phyloP scores from a whole-genome alignment of 768 basidiomycete genomes.

The Leucocoprinus birnbaumii region DNA sequence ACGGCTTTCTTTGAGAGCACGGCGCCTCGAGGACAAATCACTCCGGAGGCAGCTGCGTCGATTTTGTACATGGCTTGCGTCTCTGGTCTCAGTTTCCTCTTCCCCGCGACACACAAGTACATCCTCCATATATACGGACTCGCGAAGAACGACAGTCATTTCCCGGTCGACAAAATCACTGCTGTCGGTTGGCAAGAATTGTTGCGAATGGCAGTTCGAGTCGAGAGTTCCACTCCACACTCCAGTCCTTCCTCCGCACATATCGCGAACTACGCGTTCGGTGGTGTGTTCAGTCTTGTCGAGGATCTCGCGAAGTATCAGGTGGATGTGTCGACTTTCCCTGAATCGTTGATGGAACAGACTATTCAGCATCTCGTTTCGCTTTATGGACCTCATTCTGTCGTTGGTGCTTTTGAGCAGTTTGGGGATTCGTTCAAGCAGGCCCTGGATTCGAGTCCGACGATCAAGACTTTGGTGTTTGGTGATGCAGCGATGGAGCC shows the following conservation, averaged over 20 bases:
- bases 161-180: not conserved
- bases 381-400: slow-evolving; percentile 17
- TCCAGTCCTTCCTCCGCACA: not conserved
- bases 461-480: slow-evolving; percentile 8
- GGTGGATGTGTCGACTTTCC: not conserved
- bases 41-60: not conserved
- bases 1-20: not conserved
- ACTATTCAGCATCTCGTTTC: slow-evolving; percentile 7
- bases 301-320: not conserved
- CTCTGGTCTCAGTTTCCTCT: not conserved
- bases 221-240: not conserved
- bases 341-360: not conserved
- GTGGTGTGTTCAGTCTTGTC: not conserved
- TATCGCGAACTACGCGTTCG: slow-evolving; percentile 4
- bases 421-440: slow-evolving; percentile 30
- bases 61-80: not conserved
- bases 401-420: slow-evolving; percentile 22
- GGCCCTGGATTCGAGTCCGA: slow-evolving; percentile 20
- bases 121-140: not conserved
- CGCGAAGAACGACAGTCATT: not conserved
- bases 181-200: not conserved
- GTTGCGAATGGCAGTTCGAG: not conserved
- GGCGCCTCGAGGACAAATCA: not conserved
- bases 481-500: not conserved
- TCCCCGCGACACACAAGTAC: not conserved